A percentile compares a stretch with the other conserved stretches of the same genome.
These are phyloP conservation scores for Aspergillus fumigatiaffinis DNA, from an alignment of 2,329 filamentous ascomycete genomes.

Conservation along the genomic window DNA sequence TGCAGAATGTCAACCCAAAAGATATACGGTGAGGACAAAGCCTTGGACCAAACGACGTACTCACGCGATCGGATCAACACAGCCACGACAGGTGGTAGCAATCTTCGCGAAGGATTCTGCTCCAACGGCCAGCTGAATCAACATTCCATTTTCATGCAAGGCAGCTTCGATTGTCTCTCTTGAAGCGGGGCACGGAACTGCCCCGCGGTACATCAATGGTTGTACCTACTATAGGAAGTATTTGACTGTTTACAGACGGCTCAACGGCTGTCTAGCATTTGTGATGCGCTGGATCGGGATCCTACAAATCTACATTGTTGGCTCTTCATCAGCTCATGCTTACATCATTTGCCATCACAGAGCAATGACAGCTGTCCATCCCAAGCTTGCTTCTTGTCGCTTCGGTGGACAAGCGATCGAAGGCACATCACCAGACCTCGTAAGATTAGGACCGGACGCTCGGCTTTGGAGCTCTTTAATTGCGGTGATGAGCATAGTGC, in stretches of 20 bases:
- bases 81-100: slow-evolving; percentile 12
- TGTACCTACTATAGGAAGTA: background rate
- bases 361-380: background rate
- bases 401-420: background rate
- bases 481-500: background rate
- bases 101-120: slow-evolving; percentile 7
- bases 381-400: background rate
- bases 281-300: background rate
- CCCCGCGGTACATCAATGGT: slow-evolving; percentile 7
- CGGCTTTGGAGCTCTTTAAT: background rate
- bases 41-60: slow-evolving; percentile 1
- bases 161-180: slow-evolving; percentile 5
- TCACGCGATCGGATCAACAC: slow-evolving; percentile 12
- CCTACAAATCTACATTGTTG: background rate
- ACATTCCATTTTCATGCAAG: slow-evolving; percentile 10
- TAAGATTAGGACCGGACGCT: background rate
- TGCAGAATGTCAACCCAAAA: slow-evolving; percentile 13
- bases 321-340: background rate
- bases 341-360: background rate
- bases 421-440: background rate
- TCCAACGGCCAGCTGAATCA: slow-evolving; percentile 6
- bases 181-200: slow-evolving; percentile 8
- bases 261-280: background rate
- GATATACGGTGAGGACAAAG: slow-evolving; percentile 18
- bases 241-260: background rate